Base-by-base conservation (phyloP, 352 stramenopile genomes). In the Globisporangium rhizosaccharum region DNA sequence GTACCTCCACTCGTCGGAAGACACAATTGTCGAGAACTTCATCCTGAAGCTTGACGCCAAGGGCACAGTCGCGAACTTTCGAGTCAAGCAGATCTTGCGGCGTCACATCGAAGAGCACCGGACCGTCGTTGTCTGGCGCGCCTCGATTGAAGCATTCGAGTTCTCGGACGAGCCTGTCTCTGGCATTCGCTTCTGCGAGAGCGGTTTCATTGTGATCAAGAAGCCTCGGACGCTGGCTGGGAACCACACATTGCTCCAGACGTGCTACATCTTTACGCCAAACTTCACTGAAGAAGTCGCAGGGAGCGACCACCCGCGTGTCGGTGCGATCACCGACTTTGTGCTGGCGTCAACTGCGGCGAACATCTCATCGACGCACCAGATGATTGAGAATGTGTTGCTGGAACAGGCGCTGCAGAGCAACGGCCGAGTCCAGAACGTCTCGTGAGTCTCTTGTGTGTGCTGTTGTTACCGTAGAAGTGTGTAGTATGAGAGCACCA, bases 1-100 rank as follows among this genome's bases (percentile, higher is more conserved):
- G 45, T 39, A n/a, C 53, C 41, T 36, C 12, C 56, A 69, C 7
- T 54, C 58, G n/a, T 62, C 59, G 1, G 75, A 85, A 53, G 74
- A 88, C 45, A 85, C 73, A 10, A 77, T 90, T 17, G 50, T 75
- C 10, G 80, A 90, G 57, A 80, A 73, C 63, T 82, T 87, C 64
- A 73, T 72, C 25, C 62, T 90, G 1, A 72, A 82, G 62, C 65
- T 87, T 46, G 62, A 76, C 51, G 68, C 68, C 6, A 76, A 82
- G 14, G 62, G 73, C 36, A 79, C 62, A 18, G 73, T 57, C 11
- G 72, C 72, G n/a, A 63, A 84, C 26, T 88, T 87, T 65, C 63
- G 65, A 5, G 75, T 88, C 56, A 76, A 85, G 46, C 77, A 88
- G 51, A 68, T 90, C 48, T 71, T 87, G 39, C 72, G 78, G 3